Conservation (phyloP, 2,329 filamentous ascomycete genomes). For the Macrophomina phaseolina region DNA sequence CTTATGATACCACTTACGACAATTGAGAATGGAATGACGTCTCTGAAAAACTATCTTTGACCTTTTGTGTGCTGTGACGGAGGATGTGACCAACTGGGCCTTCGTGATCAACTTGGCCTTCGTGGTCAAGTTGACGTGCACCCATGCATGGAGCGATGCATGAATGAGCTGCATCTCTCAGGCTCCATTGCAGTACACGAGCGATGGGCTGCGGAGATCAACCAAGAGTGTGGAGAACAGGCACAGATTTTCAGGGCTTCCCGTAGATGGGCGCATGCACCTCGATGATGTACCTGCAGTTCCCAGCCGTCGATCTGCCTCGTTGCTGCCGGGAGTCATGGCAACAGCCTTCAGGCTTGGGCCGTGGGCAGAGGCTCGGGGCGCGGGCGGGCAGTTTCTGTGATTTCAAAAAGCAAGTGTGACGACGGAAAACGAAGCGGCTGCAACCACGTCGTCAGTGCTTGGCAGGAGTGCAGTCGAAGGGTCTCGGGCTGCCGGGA, state of each 20-base stretch:
- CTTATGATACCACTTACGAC: conserved; percentile 27
- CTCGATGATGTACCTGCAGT: conserved; percentile 1
- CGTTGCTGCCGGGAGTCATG: neutral
- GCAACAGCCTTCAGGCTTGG: neutral
- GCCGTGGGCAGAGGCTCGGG: neutral
- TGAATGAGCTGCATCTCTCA: no score
- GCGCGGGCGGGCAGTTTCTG: neutral
- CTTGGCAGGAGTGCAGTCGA: neutral
- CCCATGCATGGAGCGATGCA: no score
- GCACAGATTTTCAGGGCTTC: neutral
- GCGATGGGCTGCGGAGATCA: neutral
- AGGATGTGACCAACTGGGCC: neutral
- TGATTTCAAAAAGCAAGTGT: neutral
- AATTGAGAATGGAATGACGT: neutral
- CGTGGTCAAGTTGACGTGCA: no score
- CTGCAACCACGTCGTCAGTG: neutral
- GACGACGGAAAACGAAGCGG: neutral
- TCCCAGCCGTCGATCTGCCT: neutral
- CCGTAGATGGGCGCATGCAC: neutral
- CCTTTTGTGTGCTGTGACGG: neutral
- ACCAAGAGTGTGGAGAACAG: neutral
- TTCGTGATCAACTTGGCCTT: no score
- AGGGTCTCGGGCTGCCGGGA: neutral
- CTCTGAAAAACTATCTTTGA: neutral
- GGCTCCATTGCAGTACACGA: neutral